These are phyloP conservation scores for Dichotomopilus funicola DNA, from an alignment of 2,329 filamentous ascomycete genomes.

Conservation along the genomic window DNA sequence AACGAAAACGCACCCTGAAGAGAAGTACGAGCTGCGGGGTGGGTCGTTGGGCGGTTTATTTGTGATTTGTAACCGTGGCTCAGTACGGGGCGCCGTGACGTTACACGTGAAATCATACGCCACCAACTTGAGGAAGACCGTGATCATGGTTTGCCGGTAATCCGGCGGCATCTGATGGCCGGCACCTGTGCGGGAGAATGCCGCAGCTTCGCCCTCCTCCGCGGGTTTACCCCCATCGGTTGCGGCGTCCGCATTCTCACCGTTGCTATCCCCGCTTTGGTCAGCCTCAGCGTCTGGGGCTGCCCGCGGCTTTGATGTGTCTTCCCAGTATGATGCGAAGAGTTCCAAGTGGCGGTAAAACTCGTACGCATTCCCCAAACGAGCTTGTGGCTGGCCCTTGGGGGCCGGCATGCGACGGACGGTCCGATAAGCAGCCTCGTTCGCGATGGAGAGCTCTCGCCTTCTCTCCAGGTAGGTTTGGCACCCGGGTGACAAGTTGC, in stretches of 20 bases:
- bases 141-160: slow-evolving; percentile 49
- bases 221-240: slow-evolving; percentile 10
- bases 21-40: slow-evolving; percentile 47
- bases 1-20: slow-evolving; percentile 53
- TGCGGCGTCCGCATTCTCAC: not conserved
- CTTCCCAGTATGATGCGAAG: slow-evolving; percentile 56
- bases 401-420: slow-evolving; percentile 51
- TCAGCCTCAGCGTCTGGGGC: not conserved
- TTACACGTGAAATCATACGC: slow-evolving; percentile 62
- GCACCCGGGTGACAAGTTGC: slow-evolving; percentile 49
- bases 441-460: slow-evolving; percentile 49
- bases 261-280: slow-evolving; percentile 3
- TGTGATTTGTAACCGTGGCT: slow-evolving; percentile 52
- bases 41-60: slow-evolving; percentile 27
- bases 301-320: slow-evolving; percentile 40
- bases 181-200: slow-evolving; percentile 40
- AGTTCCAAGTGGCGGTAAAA: slow-evolving; percentile 58
- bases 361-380: slow-evolving; percentile 58
- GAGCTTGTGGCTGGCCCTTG: slow-evolving; percentile 46
- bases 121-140: slow-evolving; percentile 57
- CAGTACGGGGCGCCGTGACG: slow-evolving; percentile 47
- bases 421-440: slow-evolving; percentile 54
- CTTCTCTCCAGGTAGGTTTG: slow-evolving; percentile 53
- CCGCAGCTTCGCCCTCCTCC: slow-evolving; percentile 12
- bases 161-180: slow-evolving; percentile 54